Conservation (phyloP, 2,329 filamentous ascomycete genomes). For the Neofusicoccum cordaticola region DNA sequence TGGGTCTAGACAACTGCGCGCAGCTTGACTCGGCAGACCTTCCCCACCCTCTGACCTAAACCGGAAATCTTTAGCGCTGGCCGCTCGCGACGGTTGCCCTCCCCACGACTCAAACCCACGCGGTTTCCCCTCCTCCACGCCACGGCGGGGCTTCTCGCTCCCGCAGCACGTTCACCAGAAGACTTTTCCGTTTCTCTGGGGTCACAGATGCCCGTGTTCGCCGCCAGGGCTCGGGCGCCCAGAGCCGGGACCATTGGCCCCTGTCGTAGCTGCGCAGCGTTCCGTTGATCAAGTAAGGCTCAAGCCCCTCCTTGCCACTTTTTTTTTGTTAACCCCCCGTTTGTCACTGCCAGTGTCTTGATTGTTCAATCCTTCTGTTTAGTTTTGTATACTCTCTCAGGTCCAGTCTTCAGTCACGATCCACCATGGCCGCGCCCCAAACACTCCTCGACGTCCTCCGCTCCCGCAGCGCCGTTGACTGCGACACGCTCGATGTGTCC, state of each 20-base stretch:
- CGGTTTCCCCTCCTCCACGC: not conserved
- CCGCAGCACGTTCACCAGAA: not conserved
- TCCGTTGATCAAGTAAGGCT: no score
- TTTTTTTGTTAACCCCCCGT: no score
- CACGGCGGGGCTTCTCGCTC: not conserved
- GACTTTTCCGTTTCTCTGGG: not conserved
- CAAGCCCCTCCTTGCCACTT: no score
- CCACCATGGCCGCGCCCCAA: slow-evolving; percentile 1
- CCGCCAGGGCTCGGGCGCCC: not conserved
- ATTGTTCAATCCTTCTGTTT: no score
- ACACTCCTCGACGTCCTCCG: slow-evolving; percentile 19
- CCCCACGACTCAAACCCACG: not conserved
- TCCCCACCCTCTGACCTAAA: slow-evolving; percentile 6
- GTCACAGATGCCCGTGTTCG: not conserved
- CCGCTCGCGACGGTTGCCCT: not conserved
- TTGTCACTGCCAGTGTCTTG: no score
- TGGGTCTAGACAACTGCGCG: not conserved
- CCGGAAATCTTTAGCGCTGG: not conserved
- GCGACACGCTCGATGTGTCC: slow-evolving; percentile 19
- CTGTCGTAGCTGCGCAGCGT: not conserved
- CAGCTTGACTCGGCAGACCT: slow-evolving; percentile 2
- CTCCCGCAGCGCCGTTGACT: slow-evolving; percentile 12
- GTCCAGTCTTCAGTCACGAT: no score
- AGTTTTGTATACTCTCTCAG: no score
- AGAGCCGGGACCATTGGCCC: not conserved